Conservation (phyloP, 179 eudicot species). For the Patellifolia procumbens region DNA sequence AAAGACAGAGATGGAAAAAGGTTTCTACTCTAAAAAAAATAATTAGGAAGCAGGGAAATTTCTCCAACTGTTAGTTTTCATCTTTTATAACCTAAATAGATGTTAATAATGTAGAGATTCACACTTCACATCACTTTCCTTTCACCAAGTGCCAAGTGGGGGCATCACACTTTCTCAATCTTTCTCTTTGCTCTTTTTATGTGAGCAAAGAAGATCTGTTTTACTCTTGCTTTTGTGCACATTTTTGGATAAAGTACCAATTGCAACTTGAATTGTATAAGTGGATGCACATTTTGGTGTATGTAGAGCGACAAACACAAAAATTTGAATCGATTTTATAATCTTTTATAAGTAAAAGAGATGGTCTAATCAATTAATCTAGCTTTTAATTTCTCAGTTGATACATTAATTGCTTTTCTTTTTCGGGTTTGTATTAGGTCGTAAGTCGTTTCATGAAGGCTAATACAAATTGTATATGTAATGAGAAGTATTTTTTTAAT, state of each 20-base stretch:
- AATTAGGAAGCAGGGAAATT: conserved; percentile 11
- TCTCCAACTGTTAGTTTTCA: conserved; percentile 14
- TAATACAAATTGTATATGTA: too few relatives aligned
- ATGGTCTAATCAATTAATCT: too few relatives aligned
- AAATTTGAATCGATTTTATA: too few relatives aligned
- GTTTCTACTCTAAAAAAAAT: conserved; percentile 16
- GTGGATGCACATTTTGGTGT: too few relatives aligned
- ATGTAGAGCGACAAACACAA: too few relatives aligned
- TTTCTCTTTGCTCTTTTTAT: conserved; percentile 20
- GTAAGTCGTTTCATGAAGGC: too few relatives aligned
- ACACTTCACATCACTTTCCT: conserved; percentile 19
- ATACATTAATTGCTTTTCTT: too few relatives aligned
- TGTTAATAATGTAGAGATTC: not conserved
- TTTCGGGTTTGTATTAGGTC: too few relatives aligned
- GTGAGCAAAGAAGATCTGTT: conserved; percentile 6
- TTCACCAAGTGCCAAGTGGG: not conserved
- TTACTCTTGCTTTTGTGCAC: conserved; percentile 9
- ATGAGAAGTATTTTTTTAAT: too few relatives aligned
- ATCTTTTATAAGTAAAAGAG: too few relatives aligned
- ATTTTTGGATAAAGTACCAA: conserved; percentile 5
- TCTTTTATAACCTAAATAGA: not conserved
- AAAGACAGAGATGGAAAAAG: conserved; percentile 19
- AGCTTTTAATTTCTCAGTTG: too few relatives aligned
- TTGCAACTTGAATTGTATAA: not conserved
- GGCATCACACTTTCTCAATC: conserved; percentile 21